A percentile compares a stretch with the other conserved stretches of the same genome.
Conservation (phyloP, 306 rosid genomes). For the Senna tora region DNA sequence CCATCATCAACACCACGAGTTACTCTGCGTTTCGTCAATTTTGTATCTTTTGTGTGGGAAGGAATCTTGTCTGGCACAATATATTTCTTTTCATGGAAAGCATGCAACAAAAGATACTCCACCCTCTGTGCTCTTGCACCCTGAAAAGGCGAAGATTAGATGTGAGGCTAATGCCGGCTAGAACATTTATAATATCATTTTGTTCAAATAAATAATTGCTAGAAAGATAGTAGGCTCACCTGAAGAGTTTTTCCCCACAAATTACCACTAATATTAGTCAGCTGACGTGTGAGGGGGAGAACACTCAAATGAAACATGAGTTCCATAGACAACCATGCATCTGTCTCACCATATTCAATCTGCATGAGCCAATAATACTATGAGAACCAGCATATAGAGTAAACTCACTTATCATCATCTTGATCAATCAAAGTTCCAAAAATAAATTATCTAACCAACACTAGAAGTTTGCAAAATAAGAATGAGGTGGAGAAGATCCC, state of each 20-base stretch:
- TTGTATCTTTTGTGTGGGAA: conserved; percentile 59
- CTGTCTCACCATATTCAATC: conserved; percentile 96
- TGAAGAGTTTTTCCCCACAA: conserved; percentile 96
- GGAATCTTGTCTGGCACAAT: conserved; percentile 87
- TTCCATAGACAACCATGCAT: conserved; percentile 98
- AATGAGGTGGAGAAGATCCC: conserved; percentile 11
- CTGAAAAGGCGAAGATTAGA: conserved; percentile 52
- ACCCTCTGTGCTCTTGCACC: conserved; percentile 99
- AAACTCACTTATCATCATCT: conserved; percentile 20
- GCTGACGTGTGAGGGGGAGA: conserved; percentile 98
- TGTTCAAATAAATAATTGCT: conserved; percentile 32
- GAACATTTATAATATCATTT: conserved; percentile 21
- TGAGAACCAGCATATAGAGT: conserved; percentile 35
- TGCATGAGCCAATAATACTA: conserved; percentile 46
- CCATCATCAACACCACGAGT: conserved; percentile 52
- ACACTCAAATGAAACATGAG: conserved; percentile 97
- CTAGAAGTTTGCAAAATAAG: conserved; percentile 24
- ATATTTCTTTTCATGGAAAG: conserved; percentile 88
- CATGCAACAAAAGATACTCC: conserved; percentile 92
- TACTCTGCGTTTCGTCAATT: conserved; percentile 59
- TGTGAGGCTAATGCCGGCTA: conserved; percentile 26
- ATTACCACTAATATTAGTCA: conserved; percentile 93
- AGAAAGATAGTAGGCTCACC: conserved; percentile 53
- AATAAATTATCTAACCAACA: conserved; percentile 6
- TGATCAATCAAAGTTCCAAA: conserved; percentile 23